Evolutionary conservation across 805 yeast genomes (phyloP).

Genomic region (Lipomyces mesembrius): DNA sequence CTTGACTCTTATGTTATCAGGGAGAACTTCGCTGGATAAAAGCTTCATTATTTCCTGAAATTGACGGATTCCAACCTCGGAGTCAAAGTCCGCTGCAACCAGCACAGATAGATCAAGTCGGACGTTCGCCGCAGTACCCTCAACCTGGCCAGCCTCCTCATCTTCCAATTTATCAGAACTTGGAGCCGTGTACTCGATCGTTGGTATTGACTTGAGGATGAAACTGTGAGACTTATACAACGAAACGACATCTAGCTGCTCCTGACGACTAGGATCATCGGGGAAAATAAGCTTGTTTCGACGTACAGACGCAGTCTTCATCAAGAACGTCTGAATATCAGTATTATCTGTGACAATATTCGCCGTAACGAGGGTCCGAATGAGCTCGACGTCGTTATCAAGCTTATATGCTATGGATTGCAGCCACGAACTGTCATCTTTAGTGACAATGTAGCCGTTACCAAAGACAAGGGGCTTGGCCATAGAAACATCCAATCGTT

Average conservation of each 20-base stretch:
- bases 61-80: slow-evolving; percentile 23
- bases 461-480: slow-evolving; percentile 60
- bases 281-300: slow-evolving; percentile 62
- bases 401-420: slow-evolving; percentile 37
- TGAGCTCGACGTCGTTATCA: slow-evolving; percentile 57
- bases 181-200: slow-evolving; percentile 10
- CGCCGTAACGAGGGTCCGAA: slow-evolving; percentile 41
- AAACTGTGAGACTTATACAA: slow-evolving; percentile 8
- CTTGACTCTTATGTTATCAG: slow-evolving; percentile 9
- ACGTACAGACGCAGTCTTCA: slow-evolving; percentile 49
- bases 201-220: slow-evolving; percentile 28
- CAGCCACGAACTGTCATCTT: slow-evolving; percentile 50
- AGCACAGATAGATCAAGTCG: slow-evolving; percentile 25
- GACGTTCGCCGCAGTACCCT: neutral
- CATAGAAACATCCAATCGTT: slow-evolving; percentile 51
- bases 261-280: slow-evolving; percentile 46
- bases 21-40: slow-evolving; percentile 3
- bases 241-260: slow-evolving; percentile 43
- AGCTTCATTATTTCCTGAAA: slow-evolving; percentile 18
- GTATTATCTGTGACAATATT: slow-evolving; percentile 42
- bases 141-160: slow-evolving; percentile 3
- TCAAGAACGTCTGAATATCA: slow-evolving; percentile 49
- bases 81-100: slow-evolving; percentile 31
- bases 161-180: neutral
- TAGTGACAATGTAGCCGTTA: slow-evolving; percentile 70